These are phyloP conservation scores for Termitomyces sp. DNA, from an alignment of 768 basidiomycete species.

Conservation along the genomic window DNA sequence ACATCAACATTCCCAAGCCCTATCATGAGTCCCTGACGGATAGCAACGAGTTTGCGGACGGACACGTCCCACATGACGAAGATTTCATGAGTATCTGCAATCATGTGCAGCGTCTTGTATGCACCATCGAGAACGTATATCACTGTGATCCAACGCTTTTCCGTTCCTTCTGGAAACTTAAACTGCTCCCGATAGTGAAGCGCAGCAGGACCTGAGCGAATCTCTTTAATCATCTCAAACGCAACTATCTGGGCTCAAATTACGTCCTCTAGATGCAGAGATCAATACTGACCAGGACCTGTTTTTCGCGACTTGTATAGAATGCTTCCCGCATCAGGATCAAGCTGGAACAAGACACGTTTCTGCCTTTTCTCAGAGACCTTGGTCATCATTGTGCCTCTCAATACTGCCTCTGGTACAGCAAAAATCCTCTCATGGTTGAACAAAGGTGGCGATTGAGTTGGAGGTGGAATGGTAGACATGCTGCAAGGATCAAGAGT, in stretches of 20 bases:
- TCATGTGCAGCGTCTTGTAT: conserved; percentile 84
- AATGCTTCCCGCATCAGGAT: conserved; percentile 74
- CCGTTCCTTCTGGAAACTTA: conserved; percentile 54
- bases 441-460: background rate
- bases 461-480: background rate
- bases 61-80: conserved; percentile 54
- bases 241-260: conserved; percentile 46
- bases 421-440: conserved; percentile 1
- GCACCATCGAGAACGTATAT: conserved; percentile 72
- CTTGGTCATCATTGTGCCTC: conserved; percentile 73
- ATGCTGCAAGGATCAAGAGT: background rate
- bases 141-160: conserved; percentile 80
- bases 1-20: conserved; percentile 60
- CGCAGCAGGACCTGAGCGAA: conserved; percentile 69
- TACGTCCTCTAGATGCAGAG: background rate
- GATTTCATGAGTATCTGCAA: conserved; percentile 54
- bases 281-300: conserved; percentile 45
- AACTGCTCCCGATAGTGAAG: conserved; percentile 69
- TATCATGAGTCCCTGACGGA: conserved; percentile 66
- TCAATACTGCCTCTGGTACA: conserved; percentile 10
- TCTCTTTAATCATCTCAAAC: conserved; percentile 83
- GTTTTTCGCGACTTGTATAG: conserved; percentile 64
- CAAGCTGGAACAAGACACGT: conserved; percentile 60
- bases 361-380: conserved; percentile 72
- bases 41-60: conserved; percentile 55